Percentiles rank a stretch among this genome's conserved stretches.
These are phyloP conservation scores for Monilinia aucupariae DNA, from an alignment of 2,329 filamentous ascomycete genomes.

Conservation along the genomic window DNA sequence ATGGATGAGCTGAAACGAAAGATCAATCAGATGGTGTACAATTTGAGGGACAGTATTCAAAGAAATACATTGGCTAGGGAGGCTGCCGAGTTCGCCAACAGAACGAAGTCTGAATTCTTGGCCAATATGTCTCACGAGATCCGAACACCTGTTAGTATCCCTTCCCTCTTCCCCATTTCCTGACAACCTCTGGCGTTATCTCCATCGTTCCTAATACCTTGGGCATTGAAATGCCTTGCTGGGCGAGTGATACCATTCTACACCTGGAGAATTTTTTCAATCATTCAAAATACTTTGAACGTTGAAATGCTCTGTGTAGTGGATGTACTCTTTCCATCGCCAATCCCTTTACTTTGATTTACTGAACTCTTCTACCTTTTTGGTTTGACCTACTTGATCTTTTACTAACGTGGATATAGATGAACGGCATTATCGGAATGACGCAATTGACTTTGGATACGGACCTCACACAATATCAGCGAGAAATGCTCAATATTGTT, in stretches of 20 bases:
- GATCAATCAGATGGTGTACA: slow-evolving; percentile 99
- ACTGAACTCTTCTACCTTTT: background rate
- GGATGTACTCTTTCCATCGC: background rate
- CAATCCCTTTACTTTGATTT: background rate
- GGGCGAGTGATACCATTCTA: background rate
- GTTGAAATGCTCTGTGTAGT: too few species aligned
- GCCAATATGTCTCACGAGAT: slow-evolving; percentile 99
- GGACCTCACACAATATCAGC: slow-evolving; percentile 87
- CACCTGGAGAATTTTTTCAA: background rate
- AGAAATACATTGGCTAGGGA: slow-evolving; percentile 93
- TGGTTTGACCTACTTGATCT: background rate
- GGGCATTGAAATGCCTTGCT: background rate
- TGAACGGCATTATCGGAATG: slow-evolving; percentile 45
- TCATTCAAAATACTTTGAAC: background rate
- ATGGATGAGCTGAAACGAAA: slow-evolving; percentile 99
- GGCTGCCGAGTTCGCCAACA: slow-evolving; percentile 92
- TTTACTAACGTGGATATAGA: slow-evolving; percentile 3
- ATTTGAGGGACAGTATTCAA: slow-evolving; percentile 91
- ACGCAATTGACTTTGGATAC: slow-evolving; percentile 94
- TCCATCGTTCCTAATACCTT: background rate
- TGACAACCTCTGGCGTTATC: background rate
- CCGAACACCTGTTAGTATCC: slow-evolving; percentile 69
- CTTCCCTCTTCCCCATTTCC: slow-evolving; percentile 1
- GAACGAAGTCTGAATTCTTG: slow-evolving; percentile 96
- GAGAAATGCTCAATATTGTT: slow-evolving; percentile 98